phyloP scores from a whole-genome alignment of 768 basidiomycete species.

The Termitomyces sp. region DNA sequence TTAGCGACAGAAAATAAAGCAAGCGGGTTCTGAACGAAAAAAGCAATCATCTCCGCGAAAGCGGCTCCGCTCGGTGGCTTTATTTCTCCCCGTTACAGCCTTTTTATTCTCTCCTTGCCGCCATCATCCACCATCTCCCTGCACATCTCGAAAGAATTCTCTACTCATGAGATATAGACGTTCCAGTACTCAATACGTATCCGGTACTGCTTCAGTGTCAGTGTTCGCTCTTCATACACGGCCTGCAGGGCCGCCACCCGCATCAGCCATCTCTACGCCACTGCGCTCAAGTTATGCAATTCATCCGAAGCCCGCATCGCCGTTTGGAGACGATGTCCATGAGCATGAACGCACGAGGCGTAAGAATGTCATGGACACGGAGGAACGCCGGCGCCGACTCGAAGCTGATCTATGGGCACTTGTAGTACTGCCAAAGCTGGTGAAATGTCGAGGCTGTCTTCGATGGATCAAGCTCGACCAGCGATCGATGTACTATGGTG shows the following conservation, averaged over 20 bases:
- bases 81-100: constrained; percentile 6
- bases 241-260: neutral
- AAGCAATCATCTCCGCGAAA: constrained; percentile 10
- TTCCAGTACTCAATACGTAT: neutral
- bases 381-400: constrained; percentile 9
- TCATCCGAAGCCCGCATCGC: neutral
- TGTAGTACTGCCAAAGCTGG: constrained; percentile 7
- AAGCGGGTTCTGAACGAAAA: neutral
- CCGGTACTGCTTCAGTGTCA: neutral
- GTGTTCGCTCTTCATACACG: neutral
- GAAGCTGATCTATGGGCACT: constrained; percentile 8
- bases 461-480: constrained; percentile 15
- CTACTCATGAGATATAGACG: constrained; percentile 1
- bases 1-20: neutral
- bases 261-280: neutral
- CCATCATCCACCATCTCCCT: neutral
- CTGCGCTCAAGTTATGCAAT: neutral
- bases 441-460: constrained; percentile 10
- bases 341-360: neutral
- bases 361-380: constrained; percentile 12
- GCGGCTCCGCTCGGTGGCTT: constrained; percentile 6
- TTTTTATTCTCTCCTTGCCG: neutral
- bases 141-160: neutral
- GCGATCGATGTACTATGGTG: constrained; percentile 10
- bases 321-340: neutral